Base-by-base conservation (phyloP, 164 flowering plant genomes). In the Umbilicus rupestris region DNA sequence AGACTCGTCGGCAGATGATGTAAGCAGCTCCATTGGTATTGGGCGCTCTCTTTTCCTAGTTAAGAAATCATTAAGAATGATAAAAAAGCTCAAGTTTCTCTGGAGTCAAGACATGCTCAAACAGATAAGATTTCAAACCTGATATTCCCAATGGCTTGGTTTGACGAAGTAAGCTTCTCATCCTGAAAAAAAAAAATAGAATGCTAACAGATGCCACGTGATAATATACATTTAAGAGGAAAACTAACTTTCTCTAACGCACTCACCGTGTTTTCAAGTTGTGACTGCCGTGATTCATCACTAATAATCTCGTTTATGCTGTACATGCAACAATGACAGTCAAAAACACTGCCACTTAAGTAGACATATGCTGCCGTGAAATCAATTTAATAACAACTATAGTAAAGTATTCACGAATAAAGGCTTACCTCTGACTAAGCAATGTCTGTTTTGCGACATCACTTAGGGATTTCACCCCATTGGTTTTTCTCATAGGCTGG, bases 251-350 rank as follows among this genome's bases (percentile, higher is more conserved):
- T 41, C 39, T 12, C 57, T 16, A 45, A 65, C 71, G 41, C 39
- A 78, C 96, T 79, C 77, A 94, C 99, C 75, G 82, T 66, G 33
- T 64, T 66, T 62, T 80, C 80, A 67, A 73, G 50, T 47, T 76
- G 77, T n/a, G 86, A 75, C 52, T 76, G 85, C 92, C 87, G 81
- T 28, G 80, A 71, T 68, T 82, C 89, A 76, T 80, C 81, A 39
- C 78, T 79, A 77, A 84, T 80, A 60, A 88, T 79, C 74, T 88
- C 90, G 59, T 71, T 70, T 67, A 83, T 80, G 83, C 96, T 89
- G 93, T 75, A 79, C 20, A 74, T 1, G 26, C 22, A 17, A 63
- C 37, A 63, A 9, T 41, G 26, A 17, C 26, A 14, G 29, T 35
- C 65, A 35, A 14, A 8, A 41, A 39, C 15, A 39, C 28, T 35